Evolutionary conservation across 495 filamentous ascomycete genomes (phyloP), one percentile per base, ranked within the genome.

Genomic region (Talaromyces stipitatus): DNA sequence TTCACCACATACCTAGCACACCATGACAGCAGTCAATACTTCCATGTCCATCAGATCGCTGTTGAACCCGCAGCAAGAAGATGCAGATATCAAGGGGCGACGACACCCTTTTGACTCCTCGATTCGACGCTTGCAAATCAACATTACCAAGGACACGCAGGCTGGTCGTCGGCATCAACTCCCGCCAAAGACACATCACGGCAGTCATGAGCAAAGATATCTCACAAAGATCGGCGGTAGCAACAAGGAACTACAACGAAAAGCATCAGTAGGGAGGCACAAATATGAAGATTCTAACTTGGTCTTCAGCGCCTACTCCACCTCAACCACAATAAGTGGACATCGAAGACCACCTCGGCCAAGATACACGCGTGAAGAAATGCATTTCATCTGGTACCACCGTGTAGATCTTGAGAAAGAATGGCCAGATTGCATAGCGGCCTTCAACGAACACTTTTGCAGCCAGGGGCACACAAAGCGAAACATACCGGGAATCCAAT

Each of bases 311-410:
- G 71, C 63, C 53, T 76, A 72, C 12, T 71, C 69, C 58, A 69
- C n/a, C n/a, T n/a, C n/a, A n/a, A n/a, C 62, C 50, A 55, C 63
- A 22, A 32, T 61, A 1, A 61, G 64, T 5, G 70, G 72, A 55
- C 70, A 70, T 9, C 74, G 74, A n/a, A 73, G 75, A 1, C 68
- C 72, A 1, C 73, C 72, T 20, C 70, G 76, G 0, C 76, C 75
- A 26, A 78, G 75, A 60, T 80, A 80, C 61, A 71, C 72, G 55
- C 72, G 74, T 52, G 77, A 80, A 62, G 76, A 80, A 54, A 75
- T 76, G 67, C 74, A 76, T 64, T 80, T 80, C 58, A 80, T 80
- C 61, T 80, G 77, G 77, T 80, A 80, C 58, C 73, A 78, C 62
- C 77, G 77, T 14, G 72, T 78, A 20, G 77, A 80, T 57, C 69